A percentile compares a stretch with the other conserved stretches of the same genome.
phyloP scores from a whole-genome alignment of 371 early-diverging fungal species.

The Conidiobolus incongruus region DNA sequence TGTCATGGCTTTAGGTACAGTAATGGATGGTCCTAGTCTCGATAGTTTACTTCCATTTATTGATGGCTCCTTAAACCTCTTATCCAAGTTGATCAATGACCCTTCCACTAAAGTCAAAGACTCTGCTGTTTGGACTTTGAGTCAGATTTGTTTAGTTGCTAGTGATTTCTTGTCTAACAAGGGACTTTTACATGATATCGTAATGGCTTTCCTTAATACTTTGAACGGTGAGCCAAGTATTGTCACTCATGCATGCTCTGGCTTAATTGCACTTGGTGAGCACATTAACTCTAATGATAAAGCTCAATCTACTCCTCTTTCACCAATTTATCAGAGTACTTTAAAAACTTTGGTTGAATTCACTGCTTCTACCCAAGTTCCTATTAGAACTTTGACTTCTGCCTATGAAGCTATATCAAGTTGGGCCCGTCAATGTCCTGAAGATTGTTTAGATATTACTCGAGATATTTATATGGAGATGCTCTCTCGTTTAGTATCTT shows the following conservation, averaged over 20 bases:
- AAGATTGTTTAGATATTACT: slow-evolving; percentile 52
- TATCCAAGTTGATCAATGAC: slow-evolving; percentile 78
- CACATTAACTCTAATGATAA: slow-evolving; percentile 30
- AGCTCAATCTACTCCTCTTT: slow-evolving; percentile 38
- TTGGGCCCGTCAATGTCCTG: slow-evolving; percentile 36
- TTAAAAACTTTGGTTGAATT: slow-evolving; percentile 46
- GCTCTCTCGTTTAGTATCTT: slow-evolving; percentile 53
- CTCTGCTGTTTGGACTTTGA: slow-evolving; percentile 89
- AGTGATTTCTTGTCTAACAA: slow-evolving; percentile 52
- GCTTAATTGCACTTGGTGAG: slow-evolving; percentile 72
- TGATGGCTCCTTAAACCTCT: slow-evolving; percentile 59
- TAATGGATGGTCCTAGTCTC: slow-evolving; percentile 76
- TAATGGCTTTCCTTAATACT: slow-evolving; percentile 55
- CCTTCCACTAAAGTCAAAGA: slow-evolving; percentile 71
- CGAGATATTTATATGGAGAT: slow-evolving; percentile 41
- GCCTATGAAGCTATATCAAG: slow-evolving; percentile 81
- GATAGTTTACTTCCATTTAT: slow-evolving; percentile 46
- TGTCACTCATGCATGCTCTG: slow-evolving; percentile 82
- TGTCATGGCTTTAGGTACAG: slow-evolving; percentile 94
- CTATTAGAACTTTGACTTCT: slow-evolving; percentile 68
- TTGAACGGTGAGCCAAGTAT: slow-evolving; percentile 68
- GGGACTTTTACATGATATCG: slow-evolving; percentile 36
- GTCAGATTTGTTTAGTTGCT: slow-evolving; percentile 62
- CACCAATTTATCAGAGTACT: slow-evolving; percentile 58
- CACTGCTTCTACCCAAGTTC: slow-evolving; percentile 56